Conservation (phyloP, 208 protist species). For the Leptomonas pyrrhocoris region DNA sequence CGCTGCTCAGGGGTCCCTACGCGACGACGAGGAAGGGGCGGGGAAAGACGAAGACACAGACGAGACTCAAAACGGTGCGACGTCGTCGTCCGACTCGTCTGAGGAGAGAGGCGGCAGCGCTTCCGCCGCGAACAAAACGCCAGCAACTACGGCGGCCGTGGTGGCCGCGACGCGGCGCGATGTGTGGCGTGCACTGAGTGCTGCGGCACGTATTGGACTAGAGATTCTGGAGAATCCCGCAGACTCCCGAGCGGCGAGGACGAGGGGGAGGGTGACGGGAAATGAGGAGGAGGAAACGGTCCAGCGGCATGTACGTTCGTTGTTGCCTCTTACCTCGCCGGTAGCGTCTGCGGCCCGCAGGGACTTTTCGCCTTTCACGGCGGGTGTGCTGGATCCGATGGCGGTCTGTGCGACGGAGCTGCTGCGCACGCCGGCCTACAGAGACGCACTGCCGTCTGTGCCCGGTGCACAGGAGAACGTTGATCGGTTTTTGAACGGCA, state of each 20-base stretch:
- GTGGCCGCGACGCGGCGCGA: conserved; percentile 12
- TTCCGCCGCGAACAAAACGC: neutral
- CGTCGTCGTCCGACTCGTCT: conserved; percentile 14
- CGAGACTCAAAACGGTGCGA: conserved; percentile 6
- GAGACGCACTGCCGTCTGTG: conserved; percentile 8
- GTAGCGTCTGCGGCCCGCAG: neutral
- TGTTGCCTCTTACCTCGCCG: neutral
- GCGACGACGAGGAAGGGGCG: conserved; percentile 14
- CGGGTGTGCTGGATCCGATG: conserved; percentile 73
- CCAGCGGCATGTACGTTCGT: neutral
- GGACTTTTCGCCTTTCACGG: conserved; percentile 47
- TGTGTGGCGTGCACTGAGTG: conserved; percentile 32
- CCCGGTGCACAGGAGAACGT: conserved; percentile 19
- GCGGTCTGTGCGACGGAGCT: conserved; percentile 49
- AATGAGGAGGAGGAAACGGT: conserved; percentile 9
- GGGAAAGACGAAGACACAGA: conserved; percentile 5
- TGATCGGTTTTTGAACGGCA: conserved; percentile 12
- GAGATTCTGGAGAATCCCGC: conserved; percentile 19
- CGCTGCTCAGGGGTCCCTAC: conserved; percentile 4
- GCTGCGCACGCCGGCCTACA: conserved; percentile 29
- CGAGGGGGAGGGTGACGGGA: neutral
- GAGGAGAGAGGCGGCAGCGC: neutral
- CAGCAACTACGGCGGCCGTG: neutral
- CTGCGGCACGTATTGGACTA: conserved; percentile 27
- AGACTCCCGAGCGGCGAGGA: neutral